Evolutionary conservation across 106 monocot genomes (phyloP).

Genomic region (Posidonia australis): DNA sequence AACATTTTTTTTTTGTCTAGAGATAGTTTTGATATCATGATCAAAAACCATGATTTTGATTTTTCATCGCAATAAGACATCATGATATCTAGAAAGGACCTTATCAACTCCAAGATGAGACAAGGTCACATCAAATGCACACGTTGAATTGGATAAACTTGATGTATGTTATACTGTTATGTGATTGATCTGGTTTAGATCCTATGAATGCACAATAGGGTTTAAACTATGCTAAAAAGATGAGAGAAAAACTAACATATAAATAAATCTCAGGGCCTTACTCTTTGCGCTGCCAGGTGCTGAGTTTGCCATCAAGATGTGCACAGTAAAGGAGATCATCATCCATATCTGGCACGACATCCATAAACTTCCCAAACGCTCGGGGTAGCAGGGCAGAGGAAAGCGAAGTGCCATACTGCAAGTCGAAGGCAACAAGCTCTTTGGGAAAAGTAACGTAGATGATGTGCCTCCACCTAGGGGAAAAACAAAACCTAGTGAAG

Average conservation of each 20-base stretch:
- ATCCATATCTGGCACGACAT: slow-evolving; percentile 61
- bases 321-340: slow-evolving; percentile 67
- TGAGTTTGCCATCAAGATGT: slow-evolving; percentile 84
- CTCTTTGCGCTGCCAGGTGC: slow-evolving; percentile 89
- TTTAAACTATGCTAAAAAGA: neutral
- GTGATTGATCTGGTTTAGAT: neutral
- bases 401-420: slow-evolving; percentile 56
- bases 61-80: too few relatives aligned
- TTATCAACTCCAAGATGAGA: too few relatives aligned
- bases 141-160: too few relatives aligned
- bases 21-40: too few relatives aligned
- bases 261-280: slow-evolving; percentile 17
- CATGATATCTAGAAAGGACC: too few relatives aligned
- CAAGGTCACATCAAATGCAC: too few relatives aligned
- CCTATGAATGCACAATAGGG: neutral
- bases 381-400: slow-evolving; percentile 46
- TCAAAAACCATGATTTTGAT: too few relatives aligned
- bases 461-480: slow-evolving; percentile 76
- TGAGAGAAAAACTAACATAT: neutral
- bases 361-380: slow-evolving; percentile 69
- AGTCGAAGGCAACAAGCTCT: slow-evolving; percentile 77
- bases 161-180: too few relatives aligned
- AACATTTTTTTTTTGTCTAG: too few relatives aligned
- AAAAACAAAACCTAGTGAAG: slow-evolving; percentile 53
- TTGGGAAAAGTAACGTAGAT: slow-evolving; percentile 53